Evolutionary conservation across 257 asterid genomes (phyloP), one percentile per base, ranked within the genome.

Genomic region (Nicotiana noctiflora): DNA sequence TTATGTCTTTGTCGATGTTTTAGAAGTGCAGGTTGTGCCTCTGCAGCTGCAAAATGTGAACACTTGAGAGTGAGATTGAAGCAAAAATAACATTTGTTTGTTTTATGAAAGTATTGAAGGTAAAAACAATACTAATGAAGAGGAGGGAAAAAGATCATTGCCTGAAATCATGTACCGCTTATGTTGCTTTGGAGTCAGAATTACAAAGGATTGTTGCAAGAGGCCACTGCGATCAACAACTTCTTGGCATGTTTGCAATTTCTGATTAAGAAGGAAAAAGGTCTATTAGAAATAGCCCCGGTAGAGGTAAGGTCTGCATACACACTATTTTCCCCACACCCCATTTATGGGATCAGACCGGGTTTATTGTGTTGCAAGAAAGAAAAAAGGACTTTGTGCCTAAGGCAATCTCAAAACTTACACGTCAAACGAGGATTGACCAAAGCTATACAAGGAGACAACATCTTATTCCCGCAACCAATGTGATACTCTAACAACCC

Each of bases 101-200:
- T 12, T 7, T 62, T 0, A 6, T 5, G 0, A 46, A 70, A 21
- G 10, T 89, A 87, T 68, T 79, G 85, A 15, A 84, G 77, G 56
- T 80, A 29, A 55, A 92, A 93, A 62, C 19, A 12, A 74, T 44
- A 56, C 15, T 34, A 34, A 37, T 31, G 21, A 65, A 34, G 46
- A 62, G 75, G 15, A 31, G 15, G 76, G 72, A 82, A 76, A 64
- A 65, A 77, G 17, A 19, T 79, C 79, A 78, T 83, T 93, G 84
- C 97, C 93, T 88, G 90, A 88, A 55, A 77, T 40, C 4, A 55
- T 60, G 82, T 89, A 93, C 9, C 82, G 89, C 82, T 89, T 93
- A 67, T 88, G 86, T 84, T 92, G 86, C 61, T 72, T 72, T 49
- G 60, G 78, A 3, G 78, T 72, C 57, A 70, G 19, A 70, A 70